phyloP scores from a whole-genome alignment of 2,329 filamentous ascomycete genomes.

The Fusarium bulbicola region DNA sequence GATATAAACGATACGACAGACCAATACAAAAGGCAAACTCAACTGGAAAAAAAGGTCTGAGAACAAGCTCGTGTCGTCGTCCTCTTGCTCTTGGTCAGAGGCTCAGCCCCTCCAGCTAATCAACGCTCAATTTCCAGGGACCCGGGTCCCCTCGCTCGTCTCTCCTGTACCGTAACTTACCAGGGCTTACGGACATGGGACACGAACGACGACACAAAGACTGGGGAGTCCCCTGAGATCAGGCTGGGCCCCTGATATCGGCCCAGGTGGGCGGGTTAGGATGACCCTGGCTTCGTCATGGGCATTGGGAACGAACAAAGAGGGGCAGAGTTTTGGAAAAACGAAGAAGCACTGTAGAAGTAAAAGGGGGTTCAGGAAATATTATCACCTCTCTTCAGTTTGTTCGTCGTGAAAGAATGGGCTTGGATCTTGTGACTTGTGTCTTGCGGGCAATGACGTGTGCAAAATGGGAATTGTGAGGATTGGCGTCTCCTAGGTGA shows the following conservation, averaged over 20 bases:
- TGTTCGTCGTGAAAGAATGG: neutral
- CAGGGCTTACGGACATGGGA: constrained; percentile 21
- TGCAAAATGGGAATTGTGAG: constrained; percentile 2
- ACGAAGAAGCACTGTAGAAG: constrained; percentile 4
- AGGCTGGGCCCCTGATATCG: constrained; percentile 28
- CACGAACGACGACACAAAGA: constrained; percentile 28
- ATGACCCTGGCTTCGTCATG: constrained; percentile 33
- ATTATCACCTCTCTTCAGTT: neutral
- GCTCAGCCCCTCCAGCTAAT: constrained; percentile 17
- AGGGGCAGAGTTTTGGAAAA: constrained; percentile 27
- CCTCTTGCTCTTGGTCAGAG: neutral
- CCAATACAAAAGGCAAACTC: neutral
- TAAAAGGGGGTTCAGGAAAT: constrained; percentile 35
- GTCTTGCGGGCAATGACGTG: constrained; percentile 21
- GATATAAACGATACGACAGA: neutral
- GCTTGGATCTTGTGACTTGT: neutral
- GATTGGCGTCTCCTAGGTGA: constrained; percentile 34
- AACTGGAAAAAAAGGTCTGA: neutral
- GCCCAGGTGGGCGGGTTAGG: constrained; percentile 38
- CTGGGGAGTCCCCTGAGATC: constrained; percentile 37
- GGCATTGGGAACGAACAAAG: constrained; percentile 14
- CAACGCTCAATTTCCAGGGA: constrained; percentile 42
- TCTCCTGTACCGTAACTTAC: neutral
- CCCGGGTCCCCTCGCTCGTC: constrained; percentile 5
- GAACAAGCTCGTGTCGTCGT: neutral